phyloP scores from a whole-genome alignment of 2,329 filamentous ascomycete genomes.

The Colletotrichum viniferum region DNA sequence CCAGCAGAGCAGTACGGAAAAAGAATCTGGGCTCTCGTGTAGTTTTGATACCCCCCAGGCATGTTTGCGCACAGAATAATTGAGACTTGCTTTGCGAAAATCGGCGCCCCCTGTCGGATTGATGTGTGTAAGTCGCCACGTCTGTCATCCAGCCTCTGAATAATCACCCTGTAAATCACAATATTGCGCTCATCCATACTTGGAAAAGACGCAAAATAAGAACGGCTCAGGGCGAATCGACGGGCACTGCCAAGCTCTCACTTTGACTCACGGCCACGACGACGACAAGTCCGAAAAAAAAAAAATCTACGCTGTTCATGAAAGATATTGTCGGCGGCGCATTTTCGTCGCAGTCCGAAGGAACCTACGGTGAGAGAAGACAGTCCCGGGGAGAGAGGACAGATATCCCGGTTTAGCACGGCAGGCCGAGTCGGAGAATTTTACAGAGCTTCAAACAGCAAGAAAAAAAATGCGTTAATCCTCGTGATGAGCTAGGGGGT shows the following conservation, averaged over 20 bases:
- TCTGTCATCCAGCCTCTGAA: neutral
- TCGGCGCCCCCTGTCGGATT: neutral
- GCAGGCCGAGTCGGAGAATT: neutral
- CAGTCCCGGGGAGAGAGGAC: neutral
- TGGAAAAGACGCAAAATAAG: neutral
- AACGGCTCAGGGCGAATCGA: neutral
- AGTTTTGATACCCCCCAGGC: conserved; percentile 13
- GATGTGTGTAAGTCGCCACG: neutral
- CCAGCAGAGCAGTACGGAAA: neutral
- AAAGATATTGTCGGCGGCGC: neutral
- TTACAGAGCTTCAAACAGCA: neutral
- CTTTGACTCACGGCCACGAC: conserved; percentile 13
- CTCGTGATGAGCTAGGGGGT: neutral
- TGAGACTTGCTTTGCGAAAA: neutral
- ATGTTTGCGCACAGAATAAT: neutral
- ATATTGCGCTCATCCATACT: neutral
- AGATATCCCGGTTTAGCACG: neutral
- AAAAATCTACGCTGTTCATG: neutral
- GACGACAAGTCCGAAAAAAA: neutral
- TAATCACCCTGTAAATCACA: neutral
- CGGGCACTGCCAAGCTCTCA: neutral
- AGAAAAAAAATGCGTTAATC: neutral
- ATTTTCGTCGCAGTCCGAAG: neutral
- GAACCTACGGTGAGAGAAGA: conserved; percentile 1
- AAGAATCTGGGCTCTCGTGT: neutral